Evolutionary conservation across 768 basidiomycete species (phyloP).

Genomic region (Strobilomyces dryophilus): DNA sequence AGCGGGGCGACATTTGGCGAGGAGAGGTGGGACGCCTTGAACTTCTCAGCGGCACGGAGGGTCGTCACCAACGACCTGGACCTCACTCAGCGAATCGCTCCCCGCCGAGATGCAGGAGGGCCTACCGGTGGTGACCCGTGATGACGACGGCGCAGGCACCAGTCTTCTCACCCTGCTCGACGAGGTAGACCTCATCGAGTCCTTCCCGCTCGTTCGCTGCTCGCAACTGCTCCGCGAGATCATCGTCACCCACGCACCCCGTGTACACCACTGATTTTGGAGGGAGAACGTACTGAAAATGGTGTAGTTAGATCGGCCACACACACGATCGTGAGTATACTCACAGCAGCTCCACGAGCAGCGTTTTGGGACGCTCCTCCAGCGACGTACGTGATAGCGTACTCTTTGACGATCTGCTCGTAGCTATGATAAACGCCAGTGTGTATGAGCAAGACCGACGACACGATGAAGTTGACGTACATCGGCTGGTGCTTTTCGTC

Average conservation of each 20-base stretch:
- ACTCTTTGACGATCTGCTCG: conserved; percentile 74
- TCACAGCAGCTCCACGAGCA: conserved; percentile 91
- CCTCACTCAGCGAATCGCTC: neutral
- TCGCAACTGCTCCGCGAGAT: conserved; percentile 84
- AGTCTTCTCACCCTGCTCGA: conserved; percentile 82
- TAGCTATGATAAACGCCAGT: conserved; percentile 51
- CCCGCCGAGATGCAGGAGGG: neutral
- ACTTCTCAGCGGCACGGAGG: conserved; percentile 86
- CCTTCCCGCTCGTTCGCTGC: conserved; percentile 91
- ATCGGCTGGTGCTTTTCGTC: conserved; percentile 84
- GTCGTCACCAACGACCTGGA: conserved; percentile 87
- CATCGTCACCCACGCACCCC: conserved; percentile 91
- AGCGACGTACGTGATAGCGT: conserved; percentile 85
- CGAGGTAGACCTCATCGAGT: conserved; percentile 82
- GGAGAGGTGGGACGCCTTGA: conserved; percentile 74
- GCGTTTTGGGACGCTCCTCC: conserved; percentile 97
- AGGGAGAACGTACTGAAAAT: conserved; percentile 80
- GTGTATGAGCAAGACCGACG: neutral
- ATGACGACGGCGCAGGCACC: conserved; percentile 96
- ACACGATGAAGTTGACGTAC: conserved; percentile 36
- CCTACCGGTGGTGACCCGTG: conserved; percentile 87
- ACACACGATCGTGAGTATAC: conserved; percentile 27
- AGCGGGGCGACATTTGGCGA: conserved; percentile 72
- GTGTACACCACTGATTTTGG: conserved; percentile 86
- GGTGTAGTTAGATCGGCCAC: neutral